These are phyloP conservation scores for Podospora anserina DNA, from an alignment of 495 filamentous ascomycete genomes.

Conservation along the genomic window DNA sequence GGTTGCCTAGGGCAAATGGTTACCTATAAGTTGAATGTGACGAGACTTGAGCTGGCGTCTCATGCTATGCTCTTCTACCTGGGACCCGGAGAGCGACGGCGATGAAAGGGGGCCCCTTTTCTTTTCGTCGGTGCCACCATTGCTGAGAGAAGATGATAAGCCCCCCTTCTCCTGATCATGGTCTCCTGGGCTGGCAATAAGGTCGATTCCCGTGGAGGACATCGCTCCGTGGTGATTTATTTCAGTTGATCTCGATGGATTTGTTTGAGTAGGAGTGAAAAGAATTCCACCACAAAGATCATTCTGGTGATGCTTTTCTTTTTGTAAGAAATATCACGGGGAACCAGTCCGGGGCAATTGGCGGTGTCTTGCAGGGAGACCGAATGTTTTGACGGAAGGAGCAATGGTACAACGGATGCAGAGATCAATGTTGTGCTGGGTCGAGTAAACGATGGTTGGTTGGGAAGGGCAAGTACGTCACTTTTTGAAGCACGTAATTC, in stretches of 20 bases:
- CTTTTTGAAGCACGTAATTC: background rate
- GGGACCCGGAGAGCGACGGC: background rate
- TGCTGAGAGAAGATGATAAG: background rate
- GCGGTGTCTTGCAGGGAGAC: background rate
- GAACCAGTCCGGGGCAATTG: background rate
- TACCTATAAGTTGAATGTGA: conserved; percentile 53
- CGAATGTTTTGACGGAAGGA: background rate
- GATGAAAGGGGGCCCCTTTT: background rate
- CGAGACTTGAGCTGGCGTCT: conserved; percentile 46
- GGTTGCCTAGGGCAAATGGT: conserved; percentile 8
- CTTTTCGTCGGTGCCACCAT: background rate
- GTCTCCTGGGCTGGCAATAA: conserved; percentile 5
- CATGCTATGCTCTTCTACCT: background rate
- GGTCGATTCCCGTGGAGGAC: conserved; percentile 1
- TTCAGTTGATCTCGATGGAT: conserved; percentile 24
- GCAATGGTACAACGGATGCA: background rate
- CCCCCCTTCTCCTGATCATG: conserved; percentile 17
- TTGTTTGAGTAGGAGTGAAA: conserved; percentile 44
- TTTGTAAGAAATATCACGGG: background rate
- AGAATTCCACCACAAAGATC: conserved; percentile 43
- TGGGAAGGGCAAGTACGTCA: background rate
- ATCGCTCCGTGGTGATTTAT: background rate
- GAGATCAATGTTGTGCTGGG: background rate
- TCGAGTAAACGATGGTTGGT: background rate
- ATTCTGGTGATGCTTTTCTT: conserved; percentile 21